These are phyloP conservation scores for Rhynchospora breviuscula DNA, from an alignment of 176 grass and related monocot species.

Conservation along the genomic window DNA sequence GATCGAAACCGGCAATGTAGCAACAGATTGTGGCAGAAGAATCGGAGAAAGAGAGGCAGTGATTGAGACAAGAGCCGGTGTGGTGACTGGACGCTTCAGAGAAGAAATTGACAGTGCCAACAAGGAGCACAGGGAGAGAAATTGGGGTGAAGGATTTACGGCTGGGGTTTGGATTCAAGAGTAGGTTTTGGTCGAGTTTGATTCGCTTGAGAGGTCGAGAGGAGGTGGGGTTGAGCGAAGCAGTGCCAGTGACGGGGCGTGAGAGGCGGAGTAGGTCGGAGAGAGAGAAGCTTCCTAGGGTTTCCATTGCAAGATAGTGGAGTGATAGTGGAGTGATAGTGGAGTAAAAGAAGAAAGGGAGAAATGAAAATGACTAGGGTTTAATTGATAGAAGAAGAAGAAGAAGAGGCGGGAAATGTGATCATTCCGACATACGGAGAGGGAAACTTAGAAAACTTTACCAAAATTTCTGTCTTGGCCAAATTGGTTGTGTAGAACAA, in stretches of 20 bases:
- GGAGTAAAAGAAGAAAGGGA: background rate
- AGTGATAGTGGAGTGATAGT: slow-evolving; percentile 10
- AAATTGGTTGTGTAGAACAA: too few species aligned
- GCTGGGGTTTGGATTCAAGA: slow-evolving; percentile 17
- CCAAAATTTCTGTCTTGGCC: background rate
- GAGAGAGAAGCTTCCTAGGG: slow-evolving; percentile 33
- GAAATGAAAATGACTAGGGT: background rate
- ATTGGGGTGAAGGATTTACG: slow-evolving; percentile 48
- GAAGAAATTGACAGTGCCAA: slow-evolving; percentile 51
- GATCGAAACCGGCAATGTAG: slow-evolving; percentile 61
- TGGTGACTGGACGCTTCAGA: background rate
- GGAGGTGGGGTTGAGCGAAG: slow-evolving; percentile 32
- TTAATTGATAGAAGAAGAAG: slow-evolving; percentile 18
- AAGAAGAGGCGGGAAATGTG: slow-evolving; percentile 21
- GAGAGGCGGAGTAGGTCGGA: slow-evolving; percentile 52
- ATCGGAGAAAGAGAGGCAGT: slow-evolving; percentile 62
- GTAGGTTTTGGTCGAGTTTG: slow-evolving; percentile 22
- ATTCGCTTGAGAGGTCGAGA: slow-evolving; percentile 37
- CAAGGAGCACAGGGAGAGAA: slow-evolving; percentile 35
- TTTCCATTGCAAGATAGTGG: slow-evolving; percentile 28
- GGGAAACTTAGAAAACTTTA: background rate
- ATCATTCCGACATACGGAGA: background rate
- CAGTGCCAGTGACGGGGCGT: slow-evolving; percentile 43
- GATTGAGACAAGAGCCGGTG: slow-evolving; percentile 35
- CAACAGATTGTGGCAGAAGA: slow-evolving; percentile 50